A percentile compares a stretch with the other conserved stretches of the same genome.
phyloP scores from a whole-genome alignment of 2,329 filamentous ascomycete genomes.

The Cladosporium sp. region DNA sequence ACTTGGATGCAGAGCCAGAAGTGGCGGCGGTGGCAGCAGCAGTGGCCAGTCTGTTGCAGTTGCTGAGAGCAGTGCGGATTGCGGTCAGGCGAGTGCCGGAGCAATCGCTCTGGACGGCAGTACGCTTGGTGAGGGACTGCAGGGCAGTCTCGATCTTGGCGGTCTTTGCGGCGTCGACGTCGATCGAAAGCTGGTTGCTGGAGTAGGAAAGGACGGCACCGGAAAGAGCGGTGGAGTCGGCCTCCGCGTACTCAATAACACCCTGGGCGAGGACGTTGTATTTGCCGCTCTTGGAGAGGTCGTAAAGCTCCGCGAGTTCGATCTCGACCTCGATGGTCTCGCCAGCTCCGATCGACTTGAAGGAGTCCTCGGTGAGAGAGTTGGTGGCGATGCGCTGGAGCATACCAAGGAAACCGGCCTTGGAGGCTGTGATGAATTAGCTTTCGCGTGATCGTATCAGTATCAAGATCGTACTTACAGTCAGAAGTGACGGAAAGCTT shows the following conservation, averaged over 20 bases:
- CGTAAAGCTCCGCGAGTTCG: constrained; percentile 57
- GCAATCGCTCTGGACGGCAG: constrained; percentile 50
- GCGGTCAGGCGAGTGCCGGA: constrained; percentile 48
- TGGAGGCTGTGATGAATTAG: constrained; percentile 18
- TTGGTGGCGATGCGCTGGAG: constrained; percentile 51
- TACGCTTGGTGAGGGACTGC: constrained; percentile 49
- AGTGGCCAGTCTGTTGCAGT: constrained; percentile 56
- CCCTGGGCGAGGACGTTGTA: constrained; percentile 60
- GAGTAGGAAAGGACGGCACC: constrained; percentile 55
- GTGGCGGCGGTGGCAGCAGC: constrained; percentile 54
- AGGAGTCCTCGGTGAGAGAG: constrained; percentile 50
- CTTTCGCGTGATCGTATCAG: background rate
- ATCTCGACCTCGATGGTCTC: constrained; percentile 56
- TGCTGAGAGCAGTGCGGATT: constrained; percentile 53
- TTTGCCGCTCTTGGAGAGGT: constrained; percentile 12
- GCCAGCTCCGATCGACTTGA: constrained; percentile 49
- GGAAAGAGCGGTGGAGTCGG: constrained; percentile 53
- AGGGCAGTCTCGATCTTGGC: constrained; percentile 52
- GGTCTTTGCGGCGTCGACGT: constrained; percentile 59
- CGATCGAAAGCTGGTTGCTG: constrained; percentile 59
- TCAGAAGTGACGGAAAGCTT: constrained; percentile 28
- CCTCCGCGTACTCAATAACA: constrained; percentile 56
- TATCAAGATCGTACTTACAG: constrained; percentile 17
- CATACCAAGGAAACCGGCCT: constrained; percentile 52
- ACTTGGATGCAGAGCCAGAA: constrained; percentile 41